Conservation (phyloP, 164 flowering plant genomes). For the Taxillus chinensis region DNA sequence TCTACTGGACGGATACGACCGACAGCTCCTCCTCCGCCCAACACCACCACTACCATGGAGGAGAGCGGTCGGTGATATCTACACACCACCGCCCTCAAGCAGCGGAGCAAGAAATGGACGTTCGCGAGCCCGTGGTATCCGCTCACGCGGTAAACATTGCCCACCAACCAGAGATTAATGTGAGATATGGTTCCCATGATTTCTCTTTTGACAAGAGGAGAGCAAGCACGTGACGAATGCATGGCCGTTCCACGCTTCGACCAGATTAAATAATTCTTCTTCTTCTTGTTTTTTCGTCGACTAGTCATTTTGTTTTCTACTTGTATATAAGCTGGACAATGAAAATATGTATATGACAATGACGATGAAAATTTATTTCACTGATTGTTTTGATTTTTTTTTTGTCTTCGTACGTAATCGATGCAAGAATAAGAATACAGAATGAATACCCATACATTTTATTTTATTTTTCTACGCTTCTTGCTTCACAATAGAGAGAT, state of each 20-base stretch:
- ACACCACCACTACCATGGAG: background rate
- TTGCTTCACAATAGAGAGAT: too few relatives aligned
- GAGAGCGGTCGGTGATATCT: background rate
- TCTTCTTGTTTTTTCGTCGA: too few relatives aligned
- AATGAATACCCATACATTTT: too few relatives aligned
- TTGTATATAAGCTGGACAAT: too few relatives aligned
- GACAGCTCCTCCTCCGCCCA: background rate
- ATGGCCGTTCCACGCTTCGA: background rate
- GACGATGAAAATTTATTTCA: too few relatives aligned
- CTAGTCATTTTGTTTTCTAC: too few relatives aligned
- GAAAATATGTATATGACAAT: too few relatives aligned
- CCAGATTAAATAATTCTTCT: too few relatives aligned
- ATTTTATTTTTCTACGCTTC: too few relatives aligned
- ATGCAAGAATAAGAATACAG: too few relatives aligned
- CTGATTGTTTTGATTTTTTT: too few relatives aligned
- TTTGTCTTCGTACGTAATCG: too few relatives aligned
- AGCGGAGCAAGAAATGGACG: background rate
- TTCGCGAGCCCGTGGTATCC: background rate
- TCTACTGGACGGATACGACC: background rate
- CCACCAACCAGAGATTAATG: background rate
- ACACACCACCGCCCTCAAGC: background rate
- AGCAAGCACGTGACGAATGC: background rate
- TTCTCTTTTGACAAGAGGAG: background rate
- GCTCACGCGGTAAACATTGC: background rate
- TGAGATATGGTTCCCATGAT: background rate